Evolutionary conservation across 768 basidiomycete genomes (phyloP), one percentile per base, ranked within the genome.

Genomic region (Calocera viscosa): DNA sequence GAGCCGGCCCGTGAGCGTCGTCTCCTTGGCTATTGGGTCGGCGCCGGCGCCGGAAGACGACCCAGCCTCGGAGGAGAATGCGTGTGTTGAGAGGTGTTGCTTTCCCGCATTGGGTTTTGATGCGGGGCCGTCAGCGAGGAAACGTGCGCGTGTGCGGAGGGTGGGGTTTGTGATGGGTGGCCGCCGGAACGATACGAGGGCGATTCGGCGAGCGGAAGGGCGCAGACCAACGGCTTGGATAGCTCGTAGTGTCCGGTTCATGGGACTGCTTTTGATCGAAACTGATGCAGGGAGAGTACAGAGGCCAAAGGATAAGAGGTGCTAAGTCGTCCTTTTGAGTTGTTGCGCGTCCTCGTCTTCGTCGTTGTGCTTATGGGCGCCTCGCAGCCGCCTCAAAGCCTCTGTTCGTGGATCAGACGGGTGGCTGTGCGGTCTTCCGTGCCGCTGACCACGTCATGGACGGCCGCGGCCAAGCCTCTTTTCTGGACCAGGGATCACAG

Each of bases 1-100:
- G 26, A 94, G 79, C 22, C 86, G 83, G 74, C 88, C 83, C 0
- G 88, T 84, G 66, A 91, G 78, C 32, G 67, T 66, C 22, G 65
- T 66, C 30, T 26, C 33, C 30, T 39, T 32, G 7, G 35, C 43
- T 22, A 30, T 63, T 41, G 33, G 39, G 22, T 63, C 24, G 67
- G 33, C n/a, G n/a, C n/a, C 33, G 49, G 33, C 38, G 34, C 28
- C 19, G 67, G 67, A 67, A 35, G 67, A 16, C 35, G 38, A 47
- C 63, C 26, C 32, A 17, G 38, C 60, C 38, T 60, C 30, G 63
- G 60, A 14, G 63, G 49, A 63, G 32, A 40, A 24, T 22, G 33
- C n/a, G 26, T 38, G 60, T 19, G 60, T 32, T 28, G 49, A 53
- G 34, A 63, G 60, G 34, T 12, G 49, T 22, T 53, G 32, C 26